Base-by-base conservation (phyloP, 225 moss, liverwort and hornwort genomes). In the Marchantia polymorpha region DNA sequence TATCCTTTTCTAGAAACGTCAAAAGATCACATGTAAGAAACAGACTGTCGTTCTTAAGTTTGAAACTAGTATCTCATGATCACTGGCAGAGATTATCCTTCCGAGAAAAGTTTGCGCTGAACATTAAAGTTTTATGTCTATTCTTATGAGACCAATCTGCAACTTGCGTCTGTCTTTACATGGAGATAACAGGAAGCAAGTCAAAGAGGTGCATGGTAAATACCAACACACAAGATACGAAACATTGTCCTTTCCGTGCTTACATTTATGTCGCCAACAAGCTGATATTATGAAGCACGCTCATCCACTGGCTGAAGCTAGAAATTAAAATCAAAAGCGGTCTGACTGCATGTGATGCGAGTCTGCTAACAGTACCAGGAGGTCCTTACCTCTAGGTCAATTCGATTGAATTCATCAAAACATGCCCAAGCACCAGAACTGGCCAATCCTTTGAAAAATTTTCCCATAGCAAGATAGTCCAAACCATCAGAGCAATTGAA, bases 351-450 rank as follows among this genome's bases (percentile, higher is more conserved):
- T 61, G 22, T 61, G 17, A 61, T 22, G 61, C 8, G 23, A n/a
- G 59, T 59, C 15, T 59, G 22, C 59, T 59, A 17, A 59, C 0
- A 20, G 2, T 59, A 39, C 59, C 22, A 1, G 17, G 22, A 59
- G 59, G 1, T 31, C 15, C 10, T 17, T 79, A 92, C 93, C 88
- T 92, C 93, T 0, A 94, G 53, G 4, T 94, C 93, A 14, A 94
- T 94, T 73, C 93, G 92, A 69, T 94, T 94, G 74, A 94, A 94
- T 74, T 94, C 93, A 81, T 94, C 93, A 83, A 94, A 94, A 73
- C 92, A 94, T 82, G 93, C 89, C 93, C 93, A 94, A 22, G 93
- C 93, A 75, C 93, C 93, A 14, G 93, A 87, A 83, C 90, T 92
- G 0, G 93, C 93, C 16, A 94, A 84, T 6, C 92, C 93, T 63